These are phyloP conservation scores for Amanita jacksonii DNA, from an alignment of 768 basidiomycete genomes.

Conservation along the genomic window DNA sequence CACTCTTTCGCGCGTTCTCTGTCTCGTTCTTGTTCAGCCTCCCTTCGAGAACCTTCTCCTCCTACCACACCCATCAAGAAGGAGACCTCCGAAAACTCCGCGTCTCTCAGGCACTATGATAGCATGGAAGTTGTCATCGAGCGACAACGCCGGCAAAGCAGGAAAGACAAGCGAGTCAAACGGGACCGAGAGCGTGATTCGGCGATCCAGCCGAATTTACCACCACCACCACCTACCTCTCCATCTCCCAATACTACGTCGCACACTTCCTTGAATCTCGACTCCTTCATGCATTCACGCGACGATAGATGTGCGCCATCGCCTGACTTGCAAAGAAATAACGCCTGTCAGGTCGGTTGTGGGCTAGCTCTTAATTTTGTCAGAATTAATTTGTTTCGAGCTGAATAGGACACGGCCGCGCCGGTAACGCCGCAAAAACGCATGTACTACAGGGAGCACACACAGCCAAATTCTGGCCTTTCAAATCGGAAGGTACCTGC, in stretches of 20 bases:
- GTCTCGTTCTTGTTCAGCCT: constrained; percentile 38
- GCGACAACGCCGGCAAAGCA: constrained; percentile 53
- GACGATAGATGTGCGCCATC: constrained; percentile 33
- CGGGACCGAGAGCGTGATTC: constrained; percentile 40
- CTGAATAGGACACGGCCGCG: constrained; percentile 14
- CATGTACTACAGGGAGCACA: constrained; percentile 54
- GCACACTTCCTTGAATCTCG: constrained; percentile 33
- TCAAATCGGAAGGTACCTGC: constrained; percentile 21
- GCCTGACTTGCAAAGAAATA: constrained; percentile 20
- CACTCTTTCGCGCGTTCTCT: constrained; percentile 32
- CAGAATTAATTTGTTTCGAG: constrained; percentile 7
- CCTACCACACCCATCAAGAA: constrained; percentile 56
- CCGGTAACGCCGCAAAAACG: constrained; percentile 51
- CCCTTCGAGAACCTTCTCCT: constrained; percentile 44
- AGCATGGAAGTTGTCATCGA: constrained; percentile 76
- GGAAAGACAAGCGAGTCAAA: constrained; percentile 40
- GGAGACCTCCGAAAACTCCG: constrained; percentile 41
- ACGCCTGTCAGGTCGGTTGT: constrained; percentile 32
- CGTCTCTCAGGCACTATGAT: constrained; percentile 50
- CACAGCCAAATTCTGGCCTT: constrained; percentile 23
- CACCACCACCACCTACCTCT: constrained; percentile 33
- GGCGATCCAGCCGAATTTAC: constrained; percentile 20
- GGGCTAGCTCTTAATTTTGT: constrained; percentile 14
- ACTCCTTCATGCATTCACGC: constrained; percentile 47
- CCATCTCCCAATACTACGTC: constrained; percentile 45